Evolutionary conservation across 257 asterid genomes (phyloP).

Genomic region (Coffea canephora): DNA sequence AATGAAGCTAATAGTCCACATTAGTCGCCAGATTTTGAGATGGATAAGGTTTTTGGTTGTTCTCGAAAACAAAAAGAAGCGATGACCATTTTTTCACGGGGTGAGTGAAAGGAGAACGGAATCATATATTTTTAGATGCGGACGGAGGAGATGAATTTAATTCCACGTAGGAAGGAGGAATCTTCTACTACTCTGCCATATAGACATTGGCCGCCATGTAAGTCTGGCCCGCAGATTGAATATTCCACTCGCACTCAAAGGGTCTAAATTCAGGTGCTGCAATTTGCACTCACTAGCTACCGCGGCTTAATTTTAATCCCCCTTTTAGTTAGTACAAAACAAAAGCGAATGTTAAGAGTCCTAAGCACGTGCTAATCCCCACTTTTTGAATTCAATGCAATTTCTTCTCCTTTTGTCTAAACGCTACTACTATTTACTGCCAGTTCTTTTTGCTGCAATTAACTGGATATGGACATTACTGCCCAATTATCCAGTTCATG

Average conservation of each 20-base stretch:
- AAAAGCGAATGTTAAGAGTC: not conserved
- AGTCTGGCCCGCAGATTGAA: not conserved
- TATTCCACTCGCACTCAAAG: not conserved
- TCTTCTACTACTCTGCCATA: not conserved
- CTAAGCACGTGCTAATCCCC: slow-evolving; percentile 21
- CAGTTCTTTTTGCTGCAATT: not conserved
- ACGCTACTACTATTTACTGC: no score
- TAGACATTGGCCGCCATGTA: not conserved
- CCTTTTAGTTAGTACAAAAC: not conserved
- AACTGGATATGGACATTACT: slow-evolving; percentile 18
- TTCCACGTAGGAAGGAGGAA: not conserved
- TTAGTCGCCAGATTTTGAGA: no score
- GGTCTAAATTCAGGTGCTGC: slow-evolving; percentile 7
- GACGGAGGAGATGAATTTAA: not conserved
- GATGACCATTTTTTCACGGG: no score
- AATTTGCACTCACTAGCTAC: not conserved
- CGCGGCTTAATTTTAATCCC: not conserved
- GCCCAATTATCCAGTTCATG: slow-evolving; percentile 16
- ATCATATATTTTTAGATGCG: no score
- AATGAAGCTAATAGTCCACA: no score
- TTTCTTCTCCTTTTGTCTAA: not conserved
- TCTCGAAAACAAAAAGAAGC: no score
- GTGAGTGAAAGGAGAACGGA: no score
- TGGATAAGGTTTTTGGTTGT: no score
- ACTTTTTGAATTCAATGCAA: slow-evolving; percentile 19